Percentiles rank a stretch among this genome's conserved stretches.
Conservation (phyloP, 1,284 basidiomycete genomes). For the Leccinum solheimii region DNA sequence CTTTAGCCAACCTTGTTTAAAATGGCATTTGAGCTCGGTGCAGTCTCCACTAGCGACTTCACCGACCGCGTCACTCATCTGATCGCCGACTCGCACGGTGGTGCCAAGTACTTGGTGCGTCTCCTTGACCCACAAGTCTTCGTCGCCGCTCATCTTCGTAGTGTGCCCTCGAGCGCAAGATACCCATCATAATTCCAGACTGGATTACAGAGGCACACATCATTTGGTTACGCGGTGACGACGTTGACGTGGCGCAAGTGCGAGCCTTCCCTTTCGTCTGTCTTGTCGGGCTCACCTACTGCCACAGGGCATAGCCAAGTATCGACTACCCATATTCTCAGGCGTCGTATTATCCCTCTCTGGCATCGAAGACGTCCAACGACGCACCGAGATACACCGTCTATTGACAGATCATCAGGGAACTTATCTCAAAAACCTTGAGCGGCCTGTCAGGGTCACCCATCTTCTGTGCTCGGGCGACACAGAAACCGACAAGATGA, state of each 20-base stretch:
- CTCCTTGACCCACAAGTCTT: background rate
- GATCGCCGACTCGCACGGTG: conserved; percentile 65
- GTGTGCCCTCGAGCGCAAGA: conserved; percentile 73
- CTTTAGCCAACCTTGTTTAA: conserved; percentile 64
- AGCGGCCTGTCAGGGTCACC: conserved; percentile 67
- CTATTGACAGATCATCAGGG: conserved; percentile 56
- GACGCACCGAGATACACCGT: conserved; percentile 57
- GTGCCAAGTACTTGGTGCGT: conserved; percentile 73
- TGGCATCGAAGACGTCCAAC: conserved; percentile 57
- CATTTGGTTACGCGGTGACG: conserved; percentile 75
- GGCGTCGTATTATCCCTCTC: conserved; percentile 65
- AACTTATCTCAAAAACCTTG: conserved; percentile 58
- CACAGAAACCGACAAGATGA: conserved; percentile 63
- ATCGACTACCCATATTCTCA: conserved; percentile 68
- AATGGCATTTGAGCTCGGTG: conserved; percentile 75
- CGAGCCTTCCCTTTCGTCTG: conserved; percentile 5
- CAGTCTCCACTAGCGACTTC: conserved; percentile 61
- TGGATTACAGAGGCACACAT: conserved; percentile 72
- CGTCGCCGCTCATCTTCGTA: conserved; percentile 31
- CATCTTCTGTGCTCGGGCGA: conserved; percentile 60
- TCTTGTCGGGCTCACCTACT: conserved; percentile 26
- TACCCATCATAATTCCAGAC: conserved; percentile 70
- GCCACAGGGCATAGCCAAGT: conserved; percentile 48
- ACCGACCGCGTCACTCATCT: conserved; percentile 83
- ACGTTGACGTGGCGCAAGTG: conserved; percentile 60